Conservation (phyloP, 176 grass and related monocot species). For the Raddia guianensis region DNA sequence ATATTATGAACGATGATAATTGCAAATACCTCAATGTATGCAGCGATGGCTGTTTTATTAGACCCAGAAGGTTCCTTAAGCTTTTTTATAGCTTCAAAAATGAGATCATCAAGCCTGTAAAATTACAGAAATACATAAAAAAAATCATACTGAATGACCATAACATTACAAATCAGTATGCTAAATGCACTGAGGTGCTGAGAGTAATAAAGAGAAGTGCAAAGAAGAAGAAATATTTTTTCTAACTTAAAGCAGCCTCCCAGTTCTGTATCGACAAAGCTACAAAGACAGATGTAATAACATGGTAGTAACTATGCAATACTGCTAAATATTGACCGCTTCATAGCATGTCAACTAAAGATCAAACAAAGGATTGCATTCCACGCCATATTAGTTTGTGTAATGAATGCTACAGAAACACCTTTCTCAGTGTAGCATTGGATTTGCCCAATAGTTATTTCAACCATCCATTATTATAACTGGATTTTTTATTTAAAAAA, state of each 20-base stretch:
- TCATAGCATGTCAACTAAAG: slow-evolving; percentile 23
- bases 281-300: neutral
- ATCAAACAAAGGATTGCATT: slow-evolving; percentile 1
- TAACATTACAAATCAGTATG: slow-evolving; percentile 17
- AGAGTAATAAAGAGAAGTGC: slow-evolving; percentile 22
- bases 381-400: neutral
- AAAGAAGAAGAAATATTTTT: slow-evolving; percentile 28
- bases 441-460: neutral
- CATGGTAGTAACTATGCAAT: slow-evolving; percentile 19
- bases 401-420: neutral
- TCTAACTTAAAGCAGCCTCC: slow-evolving; percentile 2
- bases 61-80: slow-evolving; percentile 70
- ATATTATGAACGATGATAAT: neutral
- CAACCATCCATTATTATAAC: slow-evolving; percentile 13
- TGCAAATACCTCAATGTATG: slow-evolving; percentile 77
- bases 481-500: neutral
- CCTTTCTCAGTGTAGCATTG: neutral
- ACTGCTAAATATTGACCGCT: slow-evolving; percentile 23
- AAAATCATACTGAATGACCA: slow-evolving; percentile 18
- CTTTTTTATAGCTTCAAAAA: slow-evolving; percentile 80
- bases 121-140: slow-evolving; percentile 17
- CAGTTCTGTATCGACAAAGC: slow-evolving; percentile 19
- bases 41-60: slow-evolving; percentile 65
- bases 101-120: slow-evolving; percentile 76
- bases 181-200: slow-evolving; percentile 18